These are phyloP conservation scores for Globisporangium barbulae DNA, from an alignment of 352 stramenopile genomes.

Conservation along the genomic window DNA sequence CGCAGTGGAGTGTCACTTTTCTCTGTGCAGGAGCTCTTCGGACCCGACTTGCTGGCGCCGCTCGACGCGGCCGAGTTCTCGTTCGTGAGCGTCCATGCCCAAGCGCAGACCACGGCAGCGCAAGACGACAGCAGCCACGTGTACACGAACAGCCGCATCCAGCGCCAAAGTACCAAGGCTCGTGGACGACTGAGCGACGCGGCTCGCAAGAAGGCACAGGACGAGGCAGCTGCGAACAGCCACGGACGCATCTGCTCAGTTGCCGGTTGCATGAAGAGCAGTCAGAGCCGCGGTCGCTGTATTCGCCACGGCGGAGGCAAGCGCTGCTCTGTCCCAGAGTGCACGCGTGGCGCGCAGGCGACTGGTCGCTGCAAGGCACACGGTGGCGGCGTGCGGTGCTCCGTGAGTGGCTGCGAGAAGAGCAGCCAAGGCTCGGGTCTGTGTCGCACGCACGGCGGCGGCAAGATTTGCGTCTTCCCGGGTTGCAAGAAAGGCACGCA, in stretches of 20 bases:
- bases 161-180: not conserved
- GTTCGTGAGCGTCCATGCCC: not conserved
- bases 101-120: not conserved
- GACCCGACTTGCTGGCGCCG: not conserved
- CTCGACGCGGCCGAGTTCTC: conserved; percentile 4
- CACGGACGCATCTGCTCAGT: conserved; percentile 19
- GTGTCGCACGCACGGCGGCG: conserved; percentile 52
- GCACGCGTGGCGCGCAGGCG: conserved; percentile 36
- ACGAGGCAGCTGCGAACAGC: not conserved
- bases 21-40: not conserved
- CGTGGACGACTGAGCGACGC: not conserved
- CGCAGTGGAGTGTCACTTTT: not conserved
- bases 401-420: conserved; percentile 32
- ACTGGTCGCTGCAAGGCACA: conserved; percentile 46
- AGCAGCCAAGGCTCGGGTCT: conserved; percentile 40
- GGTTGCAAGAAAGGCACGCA: conserved; percentile 56
- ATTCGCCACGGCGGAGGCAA: conserved; percentile 84
- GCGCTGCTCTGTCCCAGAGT: conserved; percentile 50
- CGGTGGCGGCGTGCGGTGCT: conserved; percentile 45
- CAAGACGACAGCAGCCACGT: not conserved
- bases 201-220: not conserved
- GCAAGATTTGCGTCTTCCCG: conserved; percentile 40
- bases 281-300: conserved; percentile 42
- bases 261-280: conserved; percentile 31
- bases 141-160: not conserved